These are phyloP conservation scores for Hypoxylon sp. DNA, from an alignment of 2,329 filamentous ascomycete genomes.

Conservation along the genomic window DNA sequence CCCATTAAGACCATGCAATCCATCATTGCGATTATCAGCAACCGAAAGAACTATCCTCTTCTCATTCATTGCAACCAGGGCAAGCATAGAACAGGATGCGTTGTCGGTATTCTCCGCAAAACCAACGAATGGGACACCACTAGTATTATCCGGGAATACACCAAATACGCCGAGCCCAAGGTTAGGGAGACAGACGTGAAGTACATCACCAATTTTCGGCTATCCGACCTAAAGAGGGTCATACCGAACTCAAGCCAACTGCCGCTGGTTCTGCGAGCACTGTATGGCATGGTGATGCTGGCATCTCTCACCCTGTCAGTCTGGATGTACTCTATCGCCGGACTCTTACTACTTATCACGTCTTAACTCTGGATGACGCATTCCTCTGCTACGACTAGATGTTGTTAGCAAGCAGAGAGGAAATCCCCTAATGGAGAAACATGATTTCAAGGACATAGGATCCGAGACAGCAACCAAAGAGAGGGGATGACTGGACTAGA, in stretches of 20 bases:
- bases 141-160: constrained; percentile 80
- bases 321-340: constrained; percentile 38
- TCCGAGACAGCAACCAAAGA: not conserved
- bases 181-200: constrained; percentile 71
- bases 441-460: not conserved
- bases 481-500: not conserved
- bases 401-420: not conserved
- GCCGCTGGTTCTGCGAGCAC: constrained; percentile 26
- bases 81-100: constrained; percentile 91
- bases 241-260: not conserved
- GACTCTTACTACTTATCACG: constrained; percentile 30
- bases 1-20: constrained; percentile 76
- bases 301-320: constrained; percentile 38
- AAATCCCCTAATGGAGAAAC: not conserved
- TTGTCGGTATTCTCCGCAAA: constrained; percentile 84
- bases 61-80: constrained; percentile 95
- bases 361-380: not conserved
- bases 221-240: constrained; percentile 53
- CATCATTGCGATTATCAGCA: constrained; percentile 79
- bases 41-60: constrained; percentile 82
- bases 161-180: constrained; percentile 73
- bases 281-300: constrained; percentile 41
- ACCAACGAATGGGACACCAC: constrained; percentile 76
- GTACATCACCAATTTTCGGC: constrained; percentile 69
- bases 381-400: not conserved